phyloP scores from a whole-genome alignment of 805 yeast genomes.

The Starmerella powellii region DNA sequence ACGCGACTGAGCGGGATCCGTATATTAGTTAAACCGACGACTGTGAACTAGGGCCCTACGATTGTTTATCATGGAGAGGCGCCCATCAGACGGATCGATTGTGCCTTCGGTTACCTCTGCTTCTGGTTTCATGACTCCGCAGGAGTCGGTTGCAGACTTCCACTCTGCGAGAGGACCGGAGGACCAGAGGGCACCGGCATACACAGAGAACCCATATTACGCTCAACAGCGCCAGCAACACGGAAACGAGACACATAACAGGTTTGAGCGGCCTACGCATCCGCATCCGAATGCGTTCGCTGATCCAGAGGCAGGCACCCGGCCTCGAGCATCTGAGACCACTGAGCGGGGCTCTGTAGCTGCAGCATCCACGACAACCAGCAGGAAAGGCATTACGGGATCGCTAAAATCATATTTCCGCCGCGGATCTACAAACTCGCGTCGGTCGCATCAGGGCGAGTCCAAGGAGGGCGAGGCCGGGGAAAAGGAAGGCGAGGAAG shows the following conservation, averaged over 20 bases:
- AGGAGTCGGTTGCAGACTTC: neutral
- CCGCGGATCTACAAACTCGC: neutral
- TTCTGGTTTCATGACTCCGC: conserved; percentile 1
- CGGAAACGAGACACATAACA: neutral
- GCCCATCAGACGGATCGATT: neutral
- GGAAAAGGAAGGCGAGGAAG: neutral
- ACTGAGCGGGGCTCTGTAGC: conserved; percentile 1
- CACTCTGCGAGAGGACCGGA: neutral
- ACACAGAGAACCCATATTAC: conserved; percentile 2
- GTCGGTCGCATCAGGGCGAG: neutral
- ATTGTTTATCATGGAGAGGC: neutral
- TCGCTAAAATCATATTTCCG: neutral
- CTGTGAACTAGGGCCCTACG: no score
- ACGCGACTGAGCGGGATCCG: no score
- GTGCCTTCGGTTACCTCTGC: neutral
- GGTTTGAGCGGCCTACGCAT: neutral
- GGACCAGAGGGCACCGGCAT: neutral
- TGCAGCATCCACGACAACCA: neutral
- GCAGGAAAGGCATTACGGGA: neutral
- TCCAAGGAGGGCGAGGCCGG: neutral
- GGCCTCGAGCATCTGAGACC: neutral
- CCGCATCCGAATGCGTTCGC: neutral
- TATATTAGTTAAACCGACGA: no score
- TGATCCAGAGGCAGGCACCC: no score
- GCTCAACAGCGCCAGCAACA: neutral